Evolutionary conservation across 2,329 filamentous ascomycete species (phyloP).

Genomic region (Hypoxylon sp.): DNA sequence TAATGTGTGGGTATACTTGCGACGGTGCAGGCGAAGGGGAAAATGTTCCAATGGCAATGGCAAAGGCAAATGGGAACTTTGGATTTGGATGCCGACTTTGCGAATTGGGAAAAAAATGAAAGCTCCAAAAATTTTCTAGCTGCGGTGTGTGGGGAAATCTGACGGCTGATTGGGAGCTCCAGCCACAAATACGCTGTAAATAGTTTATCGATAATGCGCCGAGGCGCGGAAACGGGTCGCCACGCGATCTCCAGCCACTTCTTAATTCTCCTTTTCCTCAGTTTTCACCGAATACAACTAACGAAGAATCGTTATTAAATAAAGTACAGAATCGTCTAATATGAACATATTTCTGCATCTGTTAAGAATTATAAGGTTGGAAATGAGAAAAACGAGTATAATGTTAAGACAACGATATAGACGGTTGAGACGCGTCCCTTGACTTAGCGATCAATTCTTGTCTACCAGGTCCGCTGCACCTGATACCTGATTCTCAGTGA

Average conservation of each 20-base stretch:
- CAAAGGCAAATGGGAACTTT: constrained; percentile 27
- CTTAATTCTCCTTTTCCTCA: neutral
- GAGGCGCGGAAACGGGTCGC: neutral
- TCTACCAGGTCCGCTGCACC: no score
- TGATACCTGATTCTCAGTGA: no score
- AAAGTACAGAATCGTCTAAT: no score
- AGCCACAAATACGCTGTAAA: constrained; percentile 22
- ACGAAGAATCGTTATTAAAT: no score
- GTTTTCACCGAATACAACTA: neutral
- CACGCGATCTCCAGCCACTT: constrained; percentile 6
- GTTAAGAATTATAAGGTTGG: no score
- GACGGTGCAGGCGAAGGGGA: constrained; percentile 45
- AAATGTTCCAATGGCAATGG: constrained; percentile 42
- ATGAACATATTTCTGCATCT: no score
- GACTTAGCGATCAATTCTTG: no score
- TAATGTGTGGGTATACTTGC: constrained; percentile 36
- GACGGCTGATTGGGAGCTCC: constrained; percentile 32
- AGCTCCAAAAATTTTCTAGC: constrained; percentile 55
- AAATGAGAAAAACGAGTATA: no score
- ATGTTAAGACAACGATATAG: no score
- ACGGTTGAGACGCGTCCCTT: no score
- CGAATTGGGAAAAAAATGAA: constrained; percentile 42
- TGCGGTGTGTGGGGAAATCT: constrained; percentile 42
- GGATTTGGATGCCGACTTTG: constrained; percentile 34
- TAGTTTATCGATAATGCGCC: constrained; percentile 74